These are phyloP conservation scores for Blastocystis sp. DNA, from an alignment of 352 stramenopile genomes.

Conservation along the genomic window DNA sequence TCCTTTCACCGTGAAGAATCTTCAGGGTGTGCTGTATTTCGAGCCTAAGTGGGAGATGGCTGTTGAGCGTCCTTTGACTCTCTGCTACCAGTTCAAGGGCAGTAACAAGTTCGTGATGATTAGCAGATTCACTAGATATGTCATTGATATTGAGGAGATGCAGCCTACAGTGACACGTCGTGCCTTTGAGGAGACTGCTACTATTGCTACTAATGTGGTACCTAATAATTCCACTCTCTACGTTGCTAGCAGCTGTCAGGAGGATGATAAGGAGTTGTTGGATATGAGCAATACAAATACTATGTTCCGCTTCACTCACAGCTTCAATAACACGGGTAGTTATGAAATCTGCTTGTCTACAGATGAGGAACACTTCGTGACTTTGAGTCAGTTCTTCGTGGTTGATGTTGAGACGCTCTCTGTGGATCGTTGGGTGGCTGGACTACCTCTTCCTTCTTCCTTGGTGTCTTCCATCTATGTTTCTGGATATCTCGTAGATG, in stretches of 20 bases:
- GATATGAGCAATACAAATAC: neutral
- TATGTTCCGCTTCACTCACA: neutral
- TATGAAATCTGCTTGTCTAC: neutral
- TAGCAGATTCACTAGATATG: neutral
- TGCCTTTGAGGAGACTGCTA: neutral
- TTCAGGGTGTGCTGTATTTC: neutral
- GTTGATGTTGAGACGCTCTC: neutral
- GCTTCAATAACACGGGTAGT: neutral
- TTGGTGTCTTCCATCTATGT: neutral
- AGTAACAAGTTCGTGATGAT: conserved; percentile 15
- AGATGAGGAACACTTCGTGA: neutral
- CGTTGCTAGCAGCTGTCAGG: neutral
- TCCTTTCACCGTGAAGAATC: conserved; percentile 25
- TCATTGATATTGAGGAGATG: conserved; percentile 23
- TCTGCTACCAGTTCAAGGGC: conserved; percentile 53
- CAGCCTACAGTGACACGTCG: neutral
- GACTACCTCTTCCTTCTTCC: neutral
- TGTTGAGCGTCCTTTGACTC: neutral
- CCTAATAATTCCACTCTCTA: neutral
- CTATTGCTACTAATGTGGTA: neutral
- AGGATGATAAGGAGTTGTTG: neutral
- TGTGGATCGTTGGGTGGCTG: neutral
- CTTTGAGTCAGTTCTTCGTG: neutral
- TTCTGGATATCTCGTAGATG: neutral
- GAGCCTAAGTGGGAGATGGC: conserved; percentile 26